These are phyloP conservation scores for Oryza glumipatula DNA, from an alignment of 176 grass and related monocot species.

Conservation along the genomic window DNA sequence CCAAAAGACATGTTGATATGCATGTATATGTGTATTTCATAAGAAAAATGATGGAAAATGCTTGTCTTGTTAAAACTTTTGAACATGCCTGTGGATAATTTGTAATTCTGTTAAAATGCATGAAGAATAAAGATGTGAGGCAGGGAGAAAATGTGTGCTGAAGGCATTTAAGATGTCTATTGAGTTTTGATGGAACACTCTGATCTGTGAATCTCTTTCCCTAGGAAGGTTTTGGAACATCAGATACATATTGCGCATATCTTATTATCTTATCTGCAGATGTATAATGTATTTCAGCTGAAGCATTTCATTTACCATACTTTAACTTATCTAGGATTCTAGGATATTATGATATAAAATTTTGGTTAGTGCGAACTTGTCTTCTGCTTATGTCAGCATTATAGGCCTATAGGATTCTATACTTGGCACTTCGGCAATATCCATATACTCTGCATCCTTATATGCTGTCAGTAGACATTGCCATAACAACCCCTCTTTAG, in stretches of 20 bases:
- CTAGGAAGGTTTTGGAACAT: background rate
- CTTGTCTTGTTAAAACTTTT: background rate
- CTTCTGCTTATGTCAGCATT: background rate
- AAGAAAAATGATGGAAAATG: background rate
- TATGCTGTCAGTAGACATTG: background rate
- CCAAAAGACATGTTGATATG: background rate
- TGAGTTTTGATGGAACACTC: background rate
- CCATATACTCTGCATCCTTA: background rate
- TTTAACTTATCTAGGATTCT: background rate
- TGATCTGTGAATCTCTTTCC: background rate
- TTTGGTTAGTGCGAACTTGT: background rate
- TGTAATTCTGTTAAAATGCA: background rate
- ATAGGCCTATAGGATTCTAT: background rate
- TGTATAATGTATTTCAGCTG: background rate
- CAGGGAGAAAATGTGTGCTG: background rate
- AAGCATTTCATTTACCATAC: background rate
- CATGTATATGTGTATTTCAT: background rate
- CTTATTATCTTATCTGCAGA: background rate
- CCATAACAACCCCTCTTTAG: too few relatives aligned
- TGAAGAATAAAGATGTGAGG: background rate
- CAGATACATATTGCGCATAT: background rate
- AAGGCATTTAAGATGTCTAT: background rate
- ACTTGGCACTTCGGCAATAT: constrained; percentile 9
- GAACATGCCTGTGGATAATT: background rate
- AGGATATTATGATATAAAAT: background rate